Conservation (phyloP, 2,329 filamentous ascomycete species). For the Apiospora kogelbergensis region DNA sequence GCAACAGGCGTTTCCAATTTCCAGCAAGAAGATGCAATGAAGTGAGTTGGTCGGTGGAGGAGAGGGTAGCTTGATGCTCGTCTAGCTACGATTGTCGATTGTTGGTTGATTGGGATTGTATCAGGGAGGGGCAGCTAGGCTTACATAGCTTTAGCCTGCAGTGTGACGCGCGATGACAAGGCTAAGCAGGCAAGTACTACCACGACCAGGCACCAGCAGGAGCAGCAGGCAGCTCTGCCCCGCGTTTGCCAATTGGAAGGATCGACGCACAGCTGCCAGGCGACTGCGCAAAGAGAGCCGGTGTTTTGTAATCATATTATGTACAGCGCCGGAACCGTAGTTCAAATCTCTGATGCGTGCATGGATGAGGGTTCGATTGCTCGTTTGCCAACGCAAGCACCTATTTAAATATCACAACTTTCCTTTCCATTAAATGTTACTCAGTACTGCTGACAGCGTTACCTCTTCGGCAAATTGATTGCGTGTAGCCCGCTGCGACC, state of each 20-base stretch:
- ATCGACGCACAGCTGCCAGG: not conserved
- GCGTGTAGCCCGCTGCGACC: not conserved
- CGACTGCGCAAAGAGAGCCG: not conserved
- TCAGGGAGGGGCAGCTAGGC: conserved; percentile 9
- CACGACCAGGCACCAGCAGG: conserved; percentile 3
- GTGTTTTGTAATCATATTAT: not conserved
- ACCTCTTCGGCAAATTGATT: not conserved
- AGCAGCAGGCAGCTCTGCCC: not conserved
- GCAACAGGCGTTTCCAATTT: not conserved
- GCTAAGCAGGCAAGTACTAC: not conserved
- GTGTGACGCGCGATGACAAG: conserved; percentile 9
- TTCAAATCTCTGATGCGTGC: not conserved
- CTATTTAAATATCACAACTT: not conserved
- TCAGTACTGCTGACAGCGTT: not conserved
- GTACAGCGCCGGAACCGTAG: not conserved
- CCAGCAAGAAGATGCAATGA: not conserved
- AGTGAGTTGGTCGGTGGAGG: conserved; percentile 1
- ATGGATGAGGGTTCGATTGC: not conserved
- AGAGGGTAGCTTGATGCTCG: not conserved
- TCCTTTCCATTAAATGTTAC: not conserved
- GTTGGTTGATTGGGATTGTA: not conserved
- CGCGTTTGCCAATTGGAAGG: conserved; percentile 9
- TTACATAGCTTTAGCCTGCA: conserved; percentile 7
- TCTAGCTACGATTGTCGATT: not conserved
- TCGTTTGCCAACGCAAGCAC: not conserved